phyloP scores from a whole-genome alignment of 2,329 filamentous ascomycete species.

The Lachnellula arida region DNA sequence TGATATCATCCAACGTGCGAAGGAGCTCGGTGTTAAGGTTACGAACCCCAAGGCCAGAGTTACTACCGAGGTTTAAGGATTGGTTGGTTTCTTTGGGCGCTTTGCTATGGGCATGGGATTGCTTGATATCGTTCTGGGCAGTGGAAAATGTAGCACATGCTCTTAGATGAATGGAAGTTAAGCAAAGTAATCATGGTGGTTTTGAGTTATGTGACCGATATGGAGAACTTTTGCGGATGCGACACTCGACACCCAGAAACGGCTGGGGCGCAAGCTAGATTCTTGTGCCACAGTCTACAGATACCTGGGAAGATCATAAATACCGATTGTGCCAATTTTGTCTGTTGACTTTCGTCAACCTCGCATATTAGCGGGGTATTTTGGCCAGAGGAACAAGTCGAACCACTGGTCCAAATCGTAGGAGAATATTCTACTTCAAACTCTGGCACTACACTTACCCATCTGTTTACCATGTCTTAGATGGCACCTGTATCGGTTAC shows the following conservation, averaged over 20 bases:
- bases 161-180: conserved; percentile 32
- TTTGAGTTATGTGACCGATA: background rate
- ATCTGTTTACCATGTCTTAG: too few relatives aligned
- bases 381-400: too few relatives aligned
- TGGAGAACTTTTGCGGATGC: background rate
- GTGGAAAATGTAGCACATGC: conserved; percentile 30
- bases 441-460: too few relatives aligned
- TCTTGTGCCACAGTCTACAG: background rate
- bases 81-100: conserved; percentile 27
- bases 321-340: too few relatives aligned
- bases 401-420: too few relatives aligned
- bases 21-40: conserved; percentile 99
- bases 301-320: too few relatives aligned
- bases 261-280: too few relatives aligned
- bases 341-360: too few relatives aligned
- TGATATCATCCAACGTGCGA: conserved; percentile 94
- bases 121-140: conserved; percentile 30
- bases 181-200: conserved; percentile 13
- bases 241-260: too few relatives aligned
- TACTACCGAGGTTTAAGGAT: conserved; percentile 78
- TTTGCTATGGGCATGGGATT: conserved; percentile 31
- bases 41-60: conserved; percentile 99
- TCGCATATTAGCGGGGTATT: too few relatives aligned
- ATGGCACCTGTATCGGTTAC: too few relatives aligned
- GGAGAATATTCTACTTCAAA: too few relatives aligned